phyloP scores from a whole-genome alignment of 306 rosid genomes.

The Pyrus bretschneideri region DNA sequence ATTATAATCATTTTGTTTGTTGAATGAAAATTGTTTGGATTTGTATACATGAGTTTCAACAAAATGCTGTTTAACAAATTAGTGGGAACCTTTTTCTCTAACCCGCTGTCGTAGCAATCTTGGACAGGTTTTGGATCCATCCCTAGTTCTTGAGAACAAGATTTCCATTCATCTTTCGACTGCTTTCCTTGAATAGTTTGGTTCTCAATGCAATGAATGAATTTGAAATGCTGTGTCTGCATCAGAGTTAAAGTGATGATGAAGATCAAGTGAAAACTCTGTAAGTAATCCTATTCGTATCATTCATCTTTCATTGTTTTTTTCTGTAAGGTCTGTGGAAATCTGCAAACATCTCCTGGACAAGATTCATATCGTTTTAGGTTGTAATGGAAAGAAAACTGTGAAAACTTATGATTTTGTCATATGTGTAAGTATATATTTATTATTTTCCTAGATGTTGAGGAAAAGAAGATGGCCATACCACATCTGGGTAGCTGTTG shows the following conservation, averaged over 20 bases:
- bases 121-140: background rate
- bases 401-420: no score
- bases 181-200: conserved; percentile 25
- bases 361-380: background rate
- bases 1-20: background rate
- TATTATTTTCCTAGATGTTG: background rate
- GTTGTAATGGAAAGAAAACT: background rate
- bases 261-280: background rate
- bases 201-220: conserved; percentile 59
- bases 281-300: background rate
- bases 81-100: conserved; percentile 44
- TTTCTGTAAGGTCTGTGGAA: background rate
- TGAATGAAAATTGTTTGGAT: background rate
- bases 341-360: background rate
- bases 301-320: background rate
- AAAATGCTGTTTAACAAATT: background rate
- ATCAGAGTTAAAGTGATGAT: background rate
- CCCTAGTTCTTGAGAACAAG: background rate
- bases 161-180: conserved; percentile 9
- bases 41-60: background rate
- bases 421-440: no score
- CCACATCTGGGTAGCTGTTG: conserved; percentile 54
- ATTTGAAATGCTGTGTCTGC: conserved; percentile 52
- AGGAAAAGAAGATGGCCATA: conserved; percentile 9
- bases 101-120: conserved; percentile 60